Evolutionary conservation across 495 filamentous ascomycete genomes (phyloP).

Genomic region (Ascodesmis nigricans): DNA sequence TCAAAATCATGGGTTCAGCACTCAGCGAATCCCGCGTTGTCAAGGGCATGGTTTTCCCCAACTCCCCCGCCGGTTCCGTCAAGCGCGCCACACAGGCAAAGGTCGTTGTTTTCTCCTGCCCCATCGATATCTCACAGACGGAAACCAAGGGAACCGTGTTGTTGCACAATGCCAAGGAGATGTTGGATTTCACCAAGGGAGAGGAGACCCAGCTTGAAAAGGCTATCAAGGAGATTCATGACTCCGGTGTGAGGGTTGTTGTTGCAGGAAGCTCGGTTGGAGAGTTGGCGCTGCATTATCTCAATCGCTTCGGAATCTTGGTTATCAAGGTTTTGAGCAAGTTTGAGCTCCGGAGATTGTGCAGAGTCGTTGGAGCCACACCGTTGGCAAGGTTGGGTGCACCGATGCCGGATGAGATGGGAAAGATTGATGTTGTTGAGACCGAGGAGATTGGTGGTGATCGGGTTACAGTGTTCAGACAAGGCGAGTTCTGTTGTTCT

Average conservation of each 20-base stretch:
- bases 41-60: constrained; percentile 94
- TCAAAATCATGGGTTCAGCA: constrained; percentile 98
- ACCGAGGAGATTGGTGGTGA: constrained; percentile 97
- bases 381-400: constrained; percentile 87
- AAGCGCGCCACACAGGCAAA: constrained; percentile 85
- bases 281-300: constrained; percentile 90
- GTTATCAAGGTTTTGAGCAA: constrained; percentile 96
- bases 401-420: constrained; percentile 99
- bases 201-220: constrained; percentile 82
- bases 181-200: constrained; percentile 93
- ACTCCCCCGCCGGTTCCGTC: constrained; percentile 71
- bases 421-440: constrained; percentile 81
- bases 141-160: constrained; percentile 99
- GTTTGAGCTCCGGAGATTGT: constrained; percentile 82
- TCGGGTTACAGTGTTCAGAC: constrained; percentile 93
- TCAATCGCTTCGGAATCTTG: constrained; percentile 88
- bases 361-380: constrained; percentile 88
- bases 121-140: constrained; percentile 86
- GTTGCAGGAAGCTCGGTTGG: constrained; percentile 79
- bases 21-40: constrained; percentile 83
- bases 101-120: constrained; percentile 90
- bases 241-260: constrained; percentile 78
- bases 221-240: constrained; percentile 82
- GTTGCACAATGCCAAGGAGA: constrained; percentile 90
- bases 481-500: constrained; percentile 25